Conservation (phyloP, 2,329 filamentous ascomycete genomes). For the Aspergillus sp. region DNA sequence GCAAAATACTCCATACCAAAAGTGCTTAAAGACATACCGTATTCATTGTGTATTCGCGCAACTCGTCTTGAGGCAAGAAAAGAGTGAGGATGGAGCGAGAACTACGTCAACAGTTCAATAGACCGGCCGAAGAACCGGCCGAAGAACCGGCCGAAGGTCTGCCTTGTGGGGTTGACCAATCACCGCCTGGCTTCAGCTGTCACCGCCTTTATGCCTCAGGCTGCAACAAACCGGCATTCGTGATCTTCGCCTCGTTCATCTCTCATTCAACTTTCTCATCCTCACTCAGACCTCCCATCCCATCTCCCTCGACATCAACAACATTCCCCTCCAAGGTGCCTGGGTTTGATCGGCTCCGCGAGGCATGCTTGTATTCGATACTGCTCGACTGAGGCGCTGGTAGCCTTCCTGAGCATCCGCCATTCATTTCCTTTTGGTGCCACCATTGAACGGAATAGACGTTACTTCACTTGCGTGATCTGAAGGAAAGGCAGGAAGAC, state of each 20-base stretch:
- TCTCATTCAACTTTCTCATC: conserved; percentile 1
- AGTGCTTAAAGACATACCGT: conserved; percentile 38
- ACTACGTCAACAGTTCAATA: conserved; percentile 16
- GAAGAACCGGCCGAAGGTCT: conserved; percentile 14
- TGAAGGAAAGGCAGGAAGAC: too few relatives aligned
- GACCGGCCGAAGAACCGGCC: conserved; percentile 2
- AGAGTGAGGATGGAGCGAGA: conserved; percentile 5
- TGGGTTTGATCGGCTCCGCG: conserved; percentile 1
- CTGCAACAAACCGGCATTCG: conserved; percentile 5
- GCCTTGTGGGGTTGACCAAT: conserved; percentile 5
- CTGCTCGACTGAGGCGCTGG: conserved; percentile 13
- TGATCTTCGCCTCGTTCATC: not conserved
- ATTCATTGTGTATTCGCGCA: conserved; percentile 40
- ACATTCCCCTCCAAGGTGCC: not conserved
- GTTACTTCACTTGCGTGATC: too few relatives aligned
- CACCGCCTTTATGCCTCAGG: conserved; percentile 20
- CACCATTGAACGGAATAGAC: not conserved
- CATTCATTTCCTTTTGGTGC: conserved; percentile 4
- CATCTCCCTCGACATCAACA: not conserved
- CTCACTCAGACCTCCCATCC: not conserved
- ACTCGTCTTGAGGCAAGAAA: not conserved
- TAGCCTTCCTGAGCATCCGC: conserved; percentile 10
- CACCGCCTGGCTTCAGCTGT: not conserved
- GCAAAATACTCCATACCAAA: not conserved
- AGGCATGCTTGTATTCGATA: conserved; percentile 5